These are phyloP conservation scores for Chenopodium berlandieri DNA, from an alignment of 148 eudicot genomes.

Conservation along the genomic window DNA sequence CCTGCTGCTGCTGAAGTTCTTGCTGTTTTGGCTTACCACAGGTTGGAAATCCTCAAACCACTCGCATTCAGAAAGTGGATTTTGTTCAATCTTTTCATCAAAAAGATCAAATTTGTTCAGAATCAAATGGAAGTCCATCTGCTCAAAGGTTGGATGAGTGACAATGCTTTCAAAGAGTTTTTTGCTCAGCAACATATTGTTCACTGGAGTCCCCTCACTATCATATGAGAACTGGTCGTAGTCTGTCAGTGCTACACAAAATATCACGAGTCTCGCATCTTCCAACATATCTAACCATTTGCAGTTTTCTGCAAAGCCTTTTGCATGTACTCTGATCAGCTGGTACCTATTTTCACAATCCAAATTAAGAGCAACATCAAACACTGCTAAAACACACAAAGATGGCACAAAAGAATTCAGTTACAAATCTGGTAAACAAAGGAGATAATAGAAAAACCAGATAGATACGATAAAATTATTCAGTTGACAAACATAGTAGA, in stretches of 20 bases:
- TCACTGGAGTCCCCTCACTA: constrained; percentile 47
- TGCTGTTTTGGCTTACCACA: constrained; percentile 50
- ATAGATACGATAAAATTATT: background rate
- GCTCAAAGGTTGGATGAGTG: constrained; percentile 79
- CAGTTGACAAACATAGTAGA: background rate
- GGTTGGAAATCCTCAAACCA: constrained; percentile 97
- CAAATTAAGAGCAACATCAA: background rate
- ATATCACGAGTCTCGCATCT: constrained; percentile 82
- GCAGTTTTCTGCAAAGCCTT: constrained; percentile 79
- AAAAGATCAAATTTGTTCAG: constrained; percentile 77
- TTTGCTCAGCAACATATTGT: constrained; percentile 76
- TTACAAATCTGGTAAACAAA: background rate
- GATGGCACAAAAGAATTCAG: background rate
- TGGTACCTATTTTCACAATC: constrained; percentile 58
- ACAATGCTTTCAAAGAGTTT: constrained; percentile 80
- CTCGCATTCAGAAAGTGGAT: constrained; percentile 67
- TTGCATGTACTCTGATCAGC: constrained; percentile 87
- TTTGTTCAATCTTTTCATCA: constrained; percentile 77
- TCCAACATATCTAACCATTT: constrained; percentile 97
- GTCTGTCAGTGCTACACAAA: constrained; percentile 72
- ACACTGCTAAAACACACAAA: background rate
- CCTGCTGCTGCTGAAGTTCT: constrained; percentile 36
- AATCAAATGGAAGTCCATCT: constrained; percentile 73
- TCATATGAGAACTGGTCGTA: constrained; percentile 60
- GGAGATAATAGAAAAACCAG: background rate